phyloP scores from a whole-genome alignment of 495 filamentous ascomycete genomes.

The Xylaria telfairii region DNA sequence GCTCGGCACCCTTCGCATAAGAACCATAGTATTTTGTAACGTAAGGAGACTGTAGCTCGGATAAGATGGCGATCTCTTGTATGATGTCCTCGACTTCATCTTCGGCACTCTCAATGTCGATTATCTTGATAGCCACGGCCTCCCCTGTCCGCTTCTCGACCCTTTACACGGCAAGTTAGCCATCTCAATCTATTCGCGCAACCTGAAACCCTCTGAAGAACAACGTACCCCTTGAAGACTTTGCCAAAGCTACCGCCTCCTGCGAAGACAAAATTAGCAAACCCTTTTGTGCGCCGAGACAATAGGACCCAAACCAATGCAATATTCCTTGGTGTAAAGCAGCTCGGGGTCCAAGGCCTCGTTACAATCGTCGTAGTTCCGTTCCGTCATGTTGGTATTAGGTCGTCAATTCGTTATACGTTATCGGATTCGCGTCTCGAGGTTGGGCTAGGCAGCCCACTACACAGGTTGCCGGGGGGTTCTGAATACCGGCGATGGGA shows the following conservation, averaged over 20 bases:
- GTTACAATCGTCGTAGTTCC: conserved; percentile 50
- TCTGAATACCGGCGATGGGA: not conserved
- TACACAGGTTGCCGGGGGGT: not conserved
- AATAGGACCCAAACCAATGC: conserved; percentile 72
- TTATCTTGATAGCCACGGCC: conserved; percentile 92
- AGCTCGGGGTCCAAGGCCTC: conserved; percentile 76
- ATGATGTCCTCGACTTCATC: conserved; percentile 99
- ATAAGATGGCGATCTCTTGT: conserved; percentile 95
- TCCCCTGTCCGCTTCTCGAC: conserved; percentile 85
- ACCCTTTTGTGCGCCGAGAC: conserved; percentile 12
- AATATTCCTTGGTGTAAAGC: conserved; percentile 90
- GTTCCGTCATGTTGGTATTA: conserved; percentile 48
- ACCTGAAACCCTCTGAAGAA: conserved; percentile 1
- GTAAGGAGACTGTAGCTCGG: conserved; percentile 89
- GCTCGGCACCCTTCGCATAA: conserved; percentile 89
- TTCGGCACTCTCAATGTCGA: conserved; percentile 97
- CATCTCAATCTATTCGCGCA: conserved; percentile 1
- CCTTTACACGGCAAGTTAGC: conserved; percentile 54
- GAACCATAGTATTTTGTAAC: conserved; percentile 98
- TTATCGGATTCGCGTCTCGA: conserved; percentile 16
- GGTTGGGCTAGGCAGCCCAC: conserved; percentile 2
- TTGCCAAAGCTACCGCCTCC: conserved; percentile 92
- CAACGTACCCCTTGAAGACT: conserved; percentile 87
- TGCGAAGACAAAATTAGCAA: conserved; percentile 36
- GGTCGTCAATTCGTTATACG: conserved; percentile 26